Conservation (phyloP, 2,329 filamentous ascomycete genomes). For the Alternaria sp. region DNA sequence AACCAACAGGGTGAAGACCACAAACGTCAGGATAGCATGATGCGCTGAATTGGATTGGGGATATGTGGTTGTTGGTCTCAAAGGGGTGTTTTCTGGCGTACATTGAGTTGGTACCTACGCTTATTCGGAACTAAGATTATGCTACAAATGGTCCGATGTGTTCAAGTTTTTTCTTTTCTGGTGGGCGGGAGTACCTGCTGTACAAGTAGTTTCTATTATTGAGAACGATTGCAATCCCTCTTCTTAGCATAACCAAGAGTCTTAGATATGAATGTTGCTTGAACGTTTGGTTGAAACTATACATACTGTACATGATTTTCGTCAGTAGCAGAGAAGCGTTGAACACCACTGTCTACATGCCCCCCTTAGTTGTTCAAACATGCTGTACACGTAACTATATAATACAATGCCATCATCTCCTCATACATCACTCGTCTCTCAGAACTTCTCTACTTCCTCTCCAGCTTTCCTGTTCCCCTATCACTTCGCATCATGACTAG, state of each 20-base stretch:
- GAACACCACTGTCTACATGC: neutral
- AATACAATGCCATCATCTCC: slow-evolving; percentile 6
- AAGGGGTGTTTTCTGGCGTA: slow-evolving; percentile 1
- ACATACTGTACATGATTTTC: neutral
- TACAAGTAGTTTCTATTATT: neutral
- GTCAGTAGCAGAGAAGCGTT: neutral
- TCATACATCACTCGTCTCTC: neutral
- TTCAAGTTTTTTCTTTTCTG: neutral
- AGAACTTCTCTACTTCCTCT: neutral
- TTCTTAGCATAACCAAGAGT: neutral
- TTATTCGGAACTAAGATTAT: neutral
- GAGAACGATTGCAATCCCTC: neutral
- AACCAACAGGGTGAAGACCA: neutral
- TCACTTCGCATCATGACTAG: slow-evolving; percentile 54
- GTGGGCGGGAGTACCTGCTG: neutral
- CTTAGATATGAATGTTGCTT: neutral
- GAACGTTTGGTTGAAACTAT: neutral
- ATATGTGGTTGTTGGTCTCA: neutral
- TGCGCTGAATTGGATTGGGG: neutral
- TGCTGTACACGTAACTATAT: slow-evolving; percentile 8
- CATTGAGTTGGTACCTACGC: neutral
- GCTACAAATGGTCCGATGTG: neutral
- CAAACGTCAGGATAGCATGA: neutral
- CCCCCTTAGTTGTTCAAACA: neutral
- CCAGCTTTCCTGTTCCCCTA: neutral